Percentiles rank a stretch among this genome's conserved stretches.
Evolutionary conservation across 768 basidiomycete genomes (phyloP).

Genomic region (Tulasnella sp.): DNA sequence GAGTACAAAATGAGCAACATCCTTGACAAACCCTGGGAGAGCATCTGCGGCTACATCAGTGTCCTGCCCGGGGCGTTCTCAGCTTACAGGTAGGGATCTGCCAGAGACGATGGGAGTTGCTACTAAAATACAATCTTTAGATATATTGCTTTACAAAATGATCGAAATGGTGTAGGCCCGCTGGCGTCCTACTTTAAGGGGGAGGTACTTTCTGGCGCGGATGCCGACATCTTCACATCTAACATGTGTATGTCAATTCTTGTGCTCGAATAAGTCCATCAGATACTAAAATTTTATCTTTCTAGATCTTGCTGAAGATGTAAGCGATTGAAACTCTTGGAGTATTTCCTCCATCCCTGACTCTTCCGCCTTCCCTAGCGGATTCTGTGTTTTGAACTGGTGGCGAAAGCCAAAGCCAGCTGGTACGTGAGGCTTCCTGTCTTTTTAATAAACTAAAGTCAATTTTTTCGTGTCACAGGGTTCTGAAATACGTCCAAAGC

Average conservation of each 20-base stretch:
- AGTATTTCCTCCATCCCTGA: conserved; percentile 4
- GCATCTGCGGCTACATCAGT: conserved; percentile 47
- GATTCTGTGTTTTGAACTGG: conserved; percentile 47
- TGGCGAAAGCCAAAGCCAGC: conserved; percentile 41
- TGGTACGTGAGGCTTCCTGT: conserved; percentile 33
- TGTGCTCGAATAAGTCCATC: not conserved
- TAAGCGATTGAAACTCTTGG: conserved; percentile 44
- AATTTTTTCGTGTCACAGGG: conserved; percentile 23
- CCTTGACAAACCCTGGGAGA: conserved; percentile 52
- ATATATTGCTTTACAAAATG: conserved; percentile 50
- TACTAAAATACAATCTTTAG: conserved; percentile 31
- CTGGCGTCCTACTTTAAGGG: conserved; percentile 52
- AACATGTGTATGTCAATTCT: conserved; percentile 43
- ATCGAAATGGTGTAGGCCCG: conserved; percentile 48
- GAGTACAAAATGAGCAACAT: conserved; percentile 75
- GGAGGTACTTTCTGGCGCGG: conserved; percentile 43
- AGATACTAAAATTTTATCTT: not conserved
- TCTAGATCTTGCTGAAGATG: conserved; percentile 87
- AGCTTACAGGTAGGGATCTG: conserved; percentile 40
- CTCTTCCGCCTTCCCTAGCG: conserved; percentile 34
- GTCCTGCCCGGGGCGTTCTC: conserved; percentile 51
- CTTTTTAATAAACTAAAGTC: not conserved
- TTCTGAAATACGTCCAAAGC: conserved; percentile 43
- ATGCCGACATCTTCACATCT: conserved; percentile 43
- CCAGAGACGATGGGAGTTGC: not conserved